These are phyloP conservation scores for Orychophragmus violaceus DNA, from an alignment of 345 rosid species.

Conservation along the genomic window DNA sequence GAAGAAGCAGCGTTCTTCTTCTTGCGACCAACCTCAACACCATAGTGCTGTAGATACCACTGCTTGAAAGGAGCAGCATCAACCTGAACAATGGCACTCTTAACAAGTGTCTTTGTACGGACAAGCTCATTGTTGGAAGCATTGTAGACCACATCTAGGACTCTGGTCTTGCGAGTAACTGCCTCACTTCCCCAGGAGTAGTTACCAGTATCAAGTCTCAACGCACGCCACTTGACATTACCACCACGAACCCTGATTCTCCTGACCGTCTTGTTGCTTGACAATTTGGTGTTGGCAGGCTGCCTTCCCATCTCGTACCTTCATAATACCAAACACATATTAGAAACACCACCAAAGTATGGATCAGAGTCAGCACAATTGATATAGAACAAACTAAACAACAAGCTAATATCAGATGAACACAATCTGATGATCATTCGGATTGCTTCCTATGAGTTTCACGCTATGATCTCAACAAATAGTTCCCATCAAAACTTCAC, in stretches of 20 bases:
- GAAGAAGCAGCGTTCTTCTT: slow-evolving; percentile 39
- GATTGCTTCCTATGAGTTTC: not conserved
- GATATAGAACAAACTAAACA: not conserved
- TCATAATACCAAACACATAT: not conserved
- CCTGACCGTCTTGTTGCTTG: slow-evolving; percentile 17
- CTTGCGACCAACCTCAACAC: slow-evolving; percentile 72
- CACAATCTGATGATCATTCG: not conserved
- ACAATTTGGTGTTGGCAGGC: slow-evolving; percentile 14
- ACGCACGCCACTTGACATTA: slow-evolving; percentile 12
- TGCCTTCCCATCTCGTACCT: not conserved
- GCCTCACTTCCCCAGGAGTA: not conserved
- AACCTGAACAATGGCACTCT: slow-evolving; percentile 64
- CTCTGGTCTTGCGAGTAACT: not conserved
- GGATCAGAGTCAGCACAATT: too few species aligned
- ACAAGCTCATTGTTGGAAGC: slow-evolving; percentile 27
- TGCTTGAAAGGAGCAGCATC: slow-evolving; percentile 76
- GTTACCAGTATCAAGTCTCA: slow-evolving; percentile 12
- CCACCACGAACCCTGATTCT: slow-evolving; percentile 17
- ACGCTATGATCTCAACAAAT: not conserved
- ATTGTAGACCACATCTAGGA: not conserved
- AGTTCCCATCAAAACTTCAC: not conserved
- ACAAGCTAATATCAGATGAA: not conserved
- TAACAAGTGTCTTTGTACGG: slow-evolving; percentile 73
- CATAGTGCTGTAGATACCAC: slow-evolving; percentile 66
- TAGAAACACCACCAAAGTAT: too few species aligned